These are phyloP conservation scores for Cnidoscolus chayamansa DNA, from an alignment of 441 rosid species.

Conservation along the genomic window DNA sequence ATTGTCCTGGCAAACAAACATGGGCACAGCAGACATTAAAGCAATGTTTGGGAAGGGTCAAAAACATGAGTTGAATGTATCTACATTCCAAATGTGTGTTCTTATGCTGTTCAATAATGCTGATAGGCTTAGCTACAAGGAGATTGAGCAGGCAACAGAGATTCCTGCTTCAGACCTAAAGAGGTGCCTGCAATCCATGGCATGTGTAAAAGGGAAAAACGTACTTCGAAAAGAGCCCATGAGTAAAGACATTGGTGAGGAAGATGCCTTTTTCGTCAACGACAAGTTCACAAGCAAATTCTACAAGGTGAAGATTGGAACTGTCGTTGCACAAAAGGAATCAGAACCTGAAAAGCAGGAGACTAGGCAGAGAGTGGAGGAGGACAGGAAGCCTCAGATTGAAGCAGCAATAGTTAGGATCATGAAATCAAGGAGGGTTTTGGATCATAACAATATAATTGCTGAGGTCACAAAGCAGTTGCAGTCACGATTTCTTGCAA, in stretches of 20 bases:
- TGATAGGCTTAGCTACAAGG: constrained; percentile 81
- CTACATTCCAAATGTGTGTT: constrained; percentile 96
- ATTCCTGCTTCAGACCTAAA: constrained; percentile 84
- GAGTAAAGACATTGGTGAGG: constrained; percentile 92
- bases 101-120: constrained; percentile 80
- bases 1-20: constrained; percentile 94
- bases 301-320: constrained; percentile 94
- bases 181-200: constrained; percentile 91
- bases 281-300: constrained; percentile 91
- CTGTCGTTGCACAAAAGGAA: constrained; percentile 93
- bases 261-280: constrained; percentile 73
- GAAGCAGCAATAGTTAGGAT: constrained; percentile 97
- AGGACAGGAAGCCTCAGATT: constrained; percentile 94
- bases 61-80: constrained; percentile 92
- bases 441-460: constrained; percentile 88
- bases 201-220: constrained; percentile 87
- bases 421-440: constrained; percentile 90
- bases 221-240: constrained; percentile 91
- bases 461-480: constrained; percentile 89
- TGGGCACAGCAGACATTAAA: constrained; percentile 92
- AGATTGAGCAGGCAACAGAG: constrained; percentile 86
- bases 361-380: constrained; percentile 95
- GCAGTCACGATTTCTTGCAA: constrained; percentile 89
- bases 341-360: constrained; percentile 96
- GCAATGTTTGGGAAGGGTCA: constrained; percentile 89